Evolutionary conservation across 179 eudicot genomes (phyloP).

Genomic region (Drosera spatulata): DNA sequence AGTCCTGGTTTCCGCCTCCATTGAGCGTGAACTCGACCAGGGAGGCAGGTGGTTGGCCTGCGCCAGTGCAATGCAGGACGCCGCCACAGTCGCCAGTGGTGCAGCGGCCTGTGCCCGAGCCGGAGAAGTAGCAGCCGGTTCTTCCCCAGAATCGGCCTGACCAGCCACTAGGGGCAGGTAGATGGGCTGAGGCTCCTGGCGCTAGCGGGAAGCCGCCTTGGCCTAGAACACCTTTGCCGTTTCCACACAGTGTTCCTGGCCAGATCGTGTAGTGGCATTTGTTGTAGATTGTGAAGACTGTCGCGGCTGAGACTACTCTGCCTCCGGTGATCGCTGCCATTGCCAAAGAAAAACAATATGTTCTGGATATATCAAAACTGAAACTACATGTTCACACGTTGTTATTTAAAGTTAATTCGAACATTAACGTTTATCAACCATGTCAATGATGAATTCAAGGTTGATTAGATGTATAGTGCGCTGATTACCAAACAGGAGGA

Average conservation of each 20-base stretch:
- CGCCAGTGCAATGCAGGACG: conserved; percentile 38
- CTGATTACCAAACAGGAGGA: too few relatives aligned
- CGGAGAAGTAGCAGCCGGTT: conserved; percentile 61
- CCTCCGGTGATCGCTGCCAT: too few relatives aligned
- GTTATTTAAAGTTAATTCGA: too few relatives aligned
- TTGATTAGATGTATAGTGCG: too few relatives aligned
- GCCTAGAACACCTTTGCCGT: conserved; percentile 28
- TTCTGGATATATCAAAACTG: too few relatives aligned
- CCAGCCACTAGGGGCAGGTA: conserved; percentile 53
- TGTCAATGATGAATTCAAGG: too few relatives aligned
- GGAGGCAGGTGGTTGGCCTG: conserved; percentile 58
- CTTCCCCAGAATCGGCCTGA: conserved; percentile 87
- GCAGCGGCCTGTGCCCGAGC: conserved; percentile 38
- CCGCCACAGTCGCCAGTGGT: conserved; percentile 62
- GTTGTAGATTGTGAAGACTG: conserved; percentile 45
- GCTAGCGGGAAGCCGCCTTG: conserved; percentile 41
- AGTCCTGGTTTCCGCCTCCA: conserved; percentile 32
- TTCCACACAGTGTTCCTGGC: conserved; percentile 65
- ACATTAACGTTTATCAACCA: too few relatives aligned
- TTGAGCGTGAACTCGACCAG: conserved; percentile 62
- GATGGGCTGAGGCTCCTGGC: conserved; percentile 28
- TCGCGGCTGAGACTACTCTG: conserved; percentile 6
- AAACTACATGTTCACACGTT: too few relatives aligned
- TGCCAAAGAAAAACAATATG: too few relatives aligned
- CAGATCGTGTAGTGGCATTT: conserved; percentile 54